These are phyloP conservation scores for Penicillium sp. DNA, from an alignment of 2,329 filamentous ascomycete genomes.

Conservation along the genomic window DNA sequence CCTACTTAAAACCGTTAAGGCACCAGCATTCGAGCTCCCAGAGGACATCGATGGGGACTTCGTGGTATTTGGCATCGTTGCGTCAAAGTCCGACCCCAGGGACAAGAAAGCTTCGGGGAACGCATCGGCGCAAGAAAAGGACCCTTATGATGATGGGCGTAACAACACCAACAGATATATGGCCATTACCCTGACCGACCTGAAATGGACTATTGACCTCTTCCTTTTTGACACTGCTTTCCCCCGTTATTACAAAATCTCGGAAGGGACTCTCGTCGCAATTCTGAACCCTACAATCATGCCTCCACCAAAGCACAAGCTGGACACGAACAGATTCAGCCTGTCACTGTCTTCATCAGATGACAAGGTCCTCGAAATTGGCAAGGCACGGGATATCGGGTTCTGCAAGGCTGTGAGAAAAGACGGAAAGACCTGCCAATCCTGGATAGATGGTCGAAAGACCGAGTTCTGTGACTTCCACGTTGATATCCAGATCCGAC, in stretches of 20 bases:
- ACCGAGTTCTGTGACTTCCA: conserved; percentile 94
- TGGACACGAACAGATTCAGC: conserved; percentile 79
- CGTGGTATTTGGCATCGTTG: conserved; percentile 83
- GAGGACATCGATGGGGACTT: conserved; percentile 82
- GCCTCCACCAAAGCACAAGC: conserved; percentile 72
- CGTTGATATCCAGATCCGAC: conserved; percentile 75
- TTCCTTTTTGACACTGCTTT: conserved; percentile 92
- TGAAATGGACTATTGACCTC: conserved; percentile 86
- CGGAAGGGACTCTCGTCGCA: conserved; percentile 83
- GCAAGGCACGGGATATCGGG: conserved; percentile 77
- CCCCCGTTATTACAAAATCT: conserved; percentile 89
- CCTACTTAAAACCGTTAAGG: conserved; percentile 75
- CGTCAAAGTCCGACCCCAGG: conserved; percentile 80
- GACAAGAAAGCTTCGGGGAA: conserved; percentile 51
- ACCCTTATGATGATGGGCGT: conserved; percentile 54
- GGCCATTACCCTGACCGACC: conserved; percentile 80
- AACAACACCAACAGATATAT: conserved; percentile 77
- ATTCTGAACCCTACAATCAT: conserved; percentile 90
- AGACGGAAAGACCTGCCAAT: conserved; percentile 74
- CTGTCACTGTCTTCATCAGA: conserved; percentile 80
- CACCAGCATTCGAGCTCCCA: conserved; percentile 73
- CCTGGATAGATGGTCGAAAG: conserved; percentile 84
- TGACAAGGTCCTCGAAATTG: conserved; percentile 88
- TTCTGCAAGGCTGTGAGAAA: conserved; percentile 84
- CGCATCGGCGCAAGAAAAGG: conserved; percentile 40